phyloP scores from a whole-genome alignment of 352 stramenopile genomes.

The Phytophthora megakarya region DNA sequence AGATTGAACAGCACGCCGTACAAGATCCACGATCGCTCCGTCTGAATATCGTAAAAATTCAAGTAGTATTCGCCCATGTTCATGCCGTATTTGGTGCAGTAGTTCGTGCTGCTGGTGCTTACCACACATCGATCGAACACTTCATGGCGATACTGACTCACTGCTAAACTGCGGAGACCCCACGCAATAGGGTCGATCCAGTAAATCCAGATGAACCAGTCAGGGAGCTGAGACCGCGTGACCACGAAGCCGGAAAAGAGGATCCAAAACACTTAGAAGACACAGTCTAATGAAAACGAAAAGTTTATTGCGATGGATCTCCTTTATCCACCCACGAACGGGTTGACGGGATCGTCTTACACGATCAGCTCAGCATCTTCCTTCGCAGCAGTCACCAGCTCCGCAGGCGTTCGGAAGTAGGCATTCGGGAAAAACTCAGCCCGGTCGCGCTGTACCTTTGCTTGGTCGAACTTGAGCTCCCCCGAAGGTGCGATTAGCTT shows the following conservation, averaged over 20 bases:
- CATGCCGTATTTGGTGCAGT: constrained; percentile 40
- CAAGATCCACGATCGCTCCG: constrained; percentile 39
- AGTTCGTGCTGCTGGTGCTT: constrained; percentile 27
- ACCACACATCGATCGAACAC: constrained; percentile 37
- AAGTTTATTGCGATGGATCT: no score
- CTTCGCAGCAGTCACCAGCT: no score
- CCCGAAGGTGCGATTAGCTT: no score
- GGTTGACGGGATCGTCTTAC: no score
- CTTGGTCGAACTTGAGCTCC: no score
- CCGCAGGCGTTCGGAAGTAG: no score
- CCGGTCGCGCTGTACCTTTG: no score
- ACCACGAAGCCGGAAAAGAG: constrained; percentile 57
- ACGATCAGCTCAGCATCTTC: no score
- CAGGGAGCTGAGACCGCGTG: constrained; percentile 38
- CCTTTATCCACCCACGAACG: no score
- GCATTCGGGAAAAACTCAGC: no score
- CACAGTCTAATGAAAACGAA: no score
- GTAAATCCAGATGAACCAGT: constrained; percentile 27
- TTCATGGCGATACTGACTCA: constrained; percentile 40
- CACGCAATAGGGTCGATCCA: constrained; percentile 52
- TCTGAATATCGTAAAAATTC: constrained; percentile 39
- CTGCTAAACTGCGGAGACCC: constrained; percentile 40
- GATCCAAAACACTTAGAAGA: constrained; percentile 44
- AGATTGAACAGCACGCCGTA: constrained; percentile 43
- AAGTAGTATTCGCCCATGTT: constrained; percentile 51